Evolutionary conservation across 768 basidiomycete species (phyloP).

Genomic region (Suillus ampliporus): DNA sequence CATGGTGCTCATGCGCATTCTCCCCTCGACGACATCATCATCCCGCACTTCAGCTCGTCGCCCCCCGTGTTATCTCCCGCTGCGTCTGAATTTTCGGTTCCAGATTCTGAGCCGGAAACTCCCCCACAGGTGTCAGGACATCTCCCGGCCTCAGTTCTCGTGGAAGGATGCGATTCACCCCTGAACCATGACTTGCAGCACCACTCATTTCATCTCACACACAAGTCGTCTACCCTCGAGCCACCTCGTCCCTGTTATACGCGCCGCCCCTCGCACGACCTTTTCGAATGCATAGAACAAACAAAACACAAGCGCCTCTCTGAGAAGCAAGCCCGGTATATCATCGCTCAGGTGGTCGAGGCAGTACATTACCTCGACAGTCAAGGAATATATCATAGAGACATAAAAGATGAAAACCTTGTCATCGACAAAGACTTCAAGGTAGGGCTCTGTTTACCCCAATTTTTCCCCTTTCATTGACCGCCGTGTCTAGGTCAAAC

Average conservation of each 20-base stretch:
- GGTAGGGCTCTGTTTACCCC: conserved; percentile 43
- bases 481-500: conserved; percentile 67
- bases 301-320: conserved; percentile 78
- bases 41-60: conserved; percentile 36
- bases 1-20: conserved; percentile 28
- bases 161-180: conserved; percentile 20
- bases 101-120: conserved; percentile 49
- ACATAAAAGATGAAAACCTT: conserved; percentile 97
- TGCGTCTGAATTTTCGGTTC: conserved; percentile 51
- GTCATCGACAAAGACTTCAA: conserved; percentile 77
- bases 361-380: conserved; percentile 81
- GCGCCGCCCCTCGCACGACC: conserved; percentile 84
- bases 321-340: conserved; percentile 78
- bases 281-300: conserved; percentile 96
- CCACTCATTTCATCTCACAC: conserved; percentile 11
- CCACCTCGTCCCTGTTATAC: conserved; percentile 51
- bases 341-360: conserved; percentile 89
- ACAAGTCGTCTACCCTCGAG: conserved; percentile 20
- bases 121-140: conserved; percentile 42
- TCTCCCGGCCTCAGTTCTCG: conserved; percentile 25
- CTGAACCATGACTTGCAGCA: conserved; percentile 11
- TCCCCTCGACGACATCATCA: conserved; percentile 28
- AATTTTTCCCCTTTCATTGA: conserved; percentile 18
- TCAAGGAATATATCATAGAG: conserved; percentile 90
- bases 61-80: conserved; percentile 65